Evolutionary conservation across 768 basidiomycete species (phyloP).

Genomic region (Suillus placidus): DNA sequence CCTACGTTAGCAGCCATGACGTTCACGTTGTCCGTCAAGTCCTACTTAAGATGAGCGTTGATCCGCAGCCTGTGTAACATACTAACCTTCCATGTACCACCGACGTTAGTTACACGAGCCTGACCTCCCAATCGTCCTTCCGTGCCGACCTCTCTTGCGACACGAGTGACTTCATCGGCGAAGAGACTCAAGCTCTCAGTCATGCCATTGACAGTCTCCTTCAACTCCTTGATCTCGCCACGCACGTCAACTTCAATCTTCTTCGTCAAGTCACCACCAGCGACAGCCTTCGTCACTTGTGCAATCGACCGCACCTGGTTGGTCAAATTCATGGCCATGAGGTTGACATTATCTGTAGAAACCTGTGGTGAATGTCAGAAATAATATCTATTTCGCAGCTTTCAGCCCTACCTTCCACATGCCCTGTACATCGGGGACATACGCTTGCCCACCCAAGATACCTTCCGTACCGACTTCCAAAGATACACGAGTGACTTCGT

Average conservation of each 20-base stretch:
- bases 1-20: slow-evolving; percentile 91
- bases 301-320: slow-evolving; percentile 90
- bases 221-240: slow-evolving; percentile 89
- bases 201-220: slow-evolving; percentile 96
- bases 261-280: slow-evolving; percentile 89
- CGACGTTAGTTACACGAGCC: slow-evolving; percentile 90
- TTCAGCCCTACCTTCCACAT: slow-evolving; percentile 80
- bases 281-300: slow-evolving; percentile 93
- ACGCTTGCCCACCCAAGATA: slow-evolving; percentile 91
- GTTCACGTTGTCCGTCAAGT: slow-evolving; percentile 94
- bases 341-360: slow-evolving; percentile 80
- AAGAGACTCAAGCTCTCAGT: slow-evolving; percentile 85
- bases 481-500: slow-evolving; percentile 88
- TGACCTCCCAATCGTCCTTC: slow-evolving; percentile 95
- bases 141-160: slow-evolving; percentile 96
- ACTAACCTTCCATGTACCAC: slow-evolving; percentile 88
- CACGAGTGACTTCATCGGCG: slow-evolving; percentile 81
- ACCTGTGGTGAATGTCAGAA: slow-evolving; percentile 34
- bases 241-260: slow-evolving; percentile 91
- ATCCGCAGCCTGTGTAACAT: background rate
- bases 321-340: slow-evolving; percentile 90
- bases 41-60: slow-evolving; percentile 37
- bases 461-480: slow-evolving; percentile 93
- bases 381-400: slow-evolving; percentile 24
- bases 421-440: slow-evolving; percentile 89